Evolutionary conservation across 2,329 filamentous ascomycete species (phyloP), one percentile per base, ranked within the genome.

Genomic region (Alternaria novae-zelandiae): DNA sequence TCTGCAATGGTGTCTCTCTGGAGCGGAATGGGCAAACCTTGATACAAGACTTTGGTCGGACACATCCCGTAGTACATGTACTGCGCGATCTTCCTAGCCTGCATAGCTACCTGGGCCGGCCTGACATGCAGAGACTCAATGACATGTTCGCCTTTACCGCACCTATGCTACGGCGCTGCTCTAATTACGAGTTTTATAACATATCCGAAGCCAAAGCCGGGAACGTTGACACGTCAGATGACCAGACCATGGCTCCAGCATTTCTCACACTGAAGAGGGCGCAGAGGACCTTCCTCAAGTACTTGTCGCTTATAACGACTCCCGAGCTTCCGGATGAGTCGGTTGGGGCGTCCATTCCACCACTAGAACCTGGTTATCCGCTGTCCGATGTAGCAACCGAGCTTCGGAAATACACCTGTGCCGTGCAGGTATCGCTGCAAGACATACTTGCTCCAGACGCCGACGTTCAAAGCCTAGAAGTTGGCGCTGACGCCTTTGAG

Each of bases 141-240:
- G 86, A 86, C 49, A 82, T 92, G 7, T 78, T 92, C 25, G 83
- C 85, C 17, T 84, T 86, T 13, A 87, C 85, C 66, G 84, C 83
- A 21, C 81, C 84, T 2, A 85, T 91, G 15, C 88, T 91, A 69
- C 84, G 89, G 53, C 84, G 84, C 2, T 92, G 89, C 73, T 90
- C 89, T 11, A 93, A 92, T 69, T 86, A 91, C 65, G 91, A 94
- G 73, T 94, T 93, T 76, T 93, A 89, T 82, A 93, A 93, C 69
- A 82, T 91, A 15, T 89, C 89, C 2, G 90, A 92, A 72, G 82
- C 72, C 28, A 68, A 69, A 51, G 63, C 61, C 7, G 59, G 67
- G 21, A 65, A 63, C 11, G 70, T 69, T 5, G 58, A 66, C 15
- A 32, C 53, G 6, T 67, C 71, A 4, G 64, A 59, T 12, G 68